Evolutionary conservation across 2,329 filamentous ascomycete genomes (phyloP), one percentile per base, ranked within the genome.

Genomic region (Cytospora mali): DNA sequence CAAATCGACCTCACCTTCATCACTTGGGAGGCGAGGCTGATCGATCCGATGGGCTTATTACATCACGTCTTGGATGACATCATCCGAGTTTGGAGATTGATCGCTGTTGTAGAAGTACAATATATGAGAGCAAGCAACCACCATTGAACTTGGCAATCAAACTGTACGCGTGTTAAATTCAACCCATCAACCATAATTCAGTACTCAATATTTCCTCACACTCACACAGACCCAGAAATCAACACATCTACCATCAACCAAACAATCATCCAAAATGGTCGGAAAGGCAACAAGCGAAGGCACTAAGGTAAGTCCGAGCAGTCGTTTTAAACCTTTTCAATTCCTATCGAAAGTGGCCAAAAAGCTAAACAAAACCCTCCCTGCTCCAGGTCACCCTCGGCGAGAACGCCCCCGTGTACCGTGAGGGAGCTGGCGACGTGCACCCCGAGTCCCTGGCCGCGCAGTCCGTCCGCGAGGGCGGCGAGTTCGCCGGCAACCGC

Each of bases 401-500:
- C 61, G 66, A 74, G 64, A 75, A 83, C 53, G 79, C 67, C 29
- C 82, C 85, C 29, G 61, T 71, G 1, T 82, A 80, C 63, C 73
- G 78, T 18, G 91, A 95, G 74, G 77, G 81, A 16, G 78, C 88
- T 6, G 92, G 92, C 58, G 70, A 80, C 28, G 81, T 94, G 1
- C 77, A 83, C 51, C 78, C 82, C 16, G 90, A 89, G 75, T 94
- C 90, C 7, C 86, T 96, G 6, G 92, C 92, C 13, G 88, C 86
- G 63, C 88, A 94, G 70, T 95, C 91, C 0, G 76, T 86, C 64
- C 77, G 80, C 53, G 68, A 78, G 25, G 81, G 81, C 62, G 90
- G 89, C 67, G 77, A 74, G 14, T 92, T 91, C 69, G 77, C 82
- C 48, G 73, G 81, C 62, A 90, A 91, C 75, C 78, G 80, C 27